Conservation (phyloP, 257 asterid species). For the Solanum phureja region DNA sequence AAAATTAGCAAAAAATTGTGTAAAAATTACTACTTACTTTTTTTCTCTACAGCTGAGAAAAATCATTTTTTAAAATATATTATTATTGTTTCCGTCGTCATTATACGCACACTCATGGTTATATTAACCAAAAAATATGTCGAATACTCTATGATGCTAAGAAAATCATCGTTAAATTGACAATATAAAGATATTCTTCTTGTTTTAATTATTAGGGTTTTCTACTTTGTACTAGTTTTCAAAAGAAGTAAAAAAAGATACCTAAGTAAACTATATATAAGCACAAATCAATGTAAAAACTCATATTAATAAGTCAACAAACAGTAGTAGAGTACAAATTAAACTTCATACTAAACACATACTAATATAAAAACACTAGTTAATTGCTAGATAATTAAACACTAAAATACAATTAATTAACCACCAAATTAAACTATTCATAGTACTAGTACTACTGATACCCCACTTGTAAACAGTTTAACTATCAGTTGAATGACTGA, state of each 20-base stretch:
- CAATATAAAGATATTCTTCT: not conserved
- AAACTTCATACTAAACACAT: not conserved
- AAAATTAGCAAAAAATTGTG: not conserved
- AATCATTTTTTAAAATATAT: not conserved
- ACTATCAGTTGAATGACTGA: slow-evolving; percentile 29
- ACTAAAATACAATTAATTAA: not conserved
- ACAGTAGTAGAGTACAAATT: not conserved
- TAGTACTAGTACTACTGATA: not conserved
- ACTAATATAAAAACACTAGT: not conserved
- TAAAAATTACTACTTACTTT: not conserved
- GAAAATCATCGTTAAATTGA: not conserved
- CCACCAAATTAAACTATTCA: not conserved
- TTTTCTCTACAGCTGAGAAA: not conserved
- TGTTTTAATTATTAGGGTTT: not conserved
- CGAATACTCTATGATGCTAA: not conserved
- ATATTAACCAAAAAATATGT: not conserved
- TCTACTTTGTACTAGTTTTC: not conserved
- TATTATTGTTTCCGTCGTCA: not conserved
- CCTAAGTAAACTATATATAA: not conserved
- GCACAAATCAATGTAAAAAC: not conserved
- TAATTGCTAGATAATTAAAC: not conserved
- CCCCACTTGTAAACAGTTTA: not conserved
- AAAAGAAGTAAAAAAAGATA: not conserved
- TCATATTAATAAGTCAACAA: not conserved
- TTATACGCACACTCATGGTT: not conserved